Base-by-base conservation (phyloP, 2,329 filamentous ascomycete species). In the Calonectria henricotiae region DNA sequence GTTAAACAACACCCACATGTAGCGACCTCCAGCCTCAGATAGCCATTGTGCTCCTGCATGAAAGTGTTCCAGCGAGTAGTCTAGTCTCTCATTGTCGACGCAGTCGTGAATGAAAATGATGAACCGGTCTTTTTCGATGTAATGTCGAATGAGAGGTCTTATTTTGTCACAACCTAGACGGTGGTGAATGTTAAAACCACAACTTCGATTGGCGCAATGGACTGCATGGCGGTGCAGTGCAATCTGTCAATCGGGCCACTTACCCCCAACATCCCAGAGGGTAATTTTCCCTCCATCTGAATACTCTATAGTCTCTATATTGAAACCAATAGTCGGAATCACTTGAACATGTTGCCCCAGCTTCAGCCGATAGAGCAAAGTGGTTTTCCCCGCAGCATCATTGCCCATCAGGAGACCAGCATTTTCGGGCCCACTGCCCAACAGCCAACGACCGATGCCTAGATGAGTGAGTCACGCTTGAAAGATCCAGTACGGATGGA, bases 291-390 rank as follows among this genome's bases (percentile, higher is more conserved):
- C 70, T 5, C 75, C 72, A 54, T 73, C 64, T 0, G 71, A 39
- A 47, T 74, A 69, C 1, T 75, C 71, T 0, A 95, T 91, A 2
- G 91, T 93, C 85, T 98, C 95, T 73, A 98, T 94, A 80, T 98
- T 98, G 87, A 98, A 98, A 70, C 92, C 95, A 81, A 98, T 96
- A 76, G 95, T 98, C 72, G 95, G 95, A 80, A 98, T 97, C 73
- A 95, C 97, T 79, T 94, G 96, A 80, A 98, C 94, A 81, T 94
- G 93, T 88, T 97, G 92, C 83, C 94, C 93, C 79, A 98, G 90
- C 89, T 97, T 97, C 85, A 98, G 83, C 80, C 91, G 89, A 83
- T 95, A 95, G 46, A 95, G 85, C 62, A 95, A 84, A 15, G 93
- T 94, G 12, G 93, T 95, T 84, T 95, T 95, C 78, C 93, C 93